Conservation (phyloP, 139 green algal species). For the Eudorina sp. region DNA sequence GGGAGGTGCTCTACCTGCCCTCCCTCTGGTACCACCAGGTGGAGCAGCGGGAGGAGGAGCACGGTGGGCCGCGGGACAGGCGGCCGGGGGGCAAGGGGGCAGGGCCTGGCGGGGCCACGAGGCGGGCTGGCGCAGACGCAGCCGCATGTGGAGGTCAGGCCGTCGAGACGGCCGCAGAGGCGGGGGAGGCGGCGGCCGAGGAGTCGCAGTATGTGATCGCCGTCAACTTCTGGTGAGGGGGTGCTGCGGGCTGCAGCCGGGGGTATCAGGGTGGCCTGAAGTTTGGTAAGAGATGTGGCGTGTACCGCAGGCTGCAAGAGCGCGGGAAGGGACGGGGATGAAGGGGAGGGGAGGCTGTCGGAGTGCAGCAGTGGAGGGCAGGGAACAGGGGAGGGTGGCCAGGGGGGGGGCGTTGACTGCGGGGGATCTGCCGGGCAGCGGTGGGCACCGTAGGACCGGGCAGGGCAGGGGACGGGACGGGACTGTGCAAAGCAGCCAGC, state of each 20-base stretch:
- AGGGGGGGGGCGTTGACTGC: no score
- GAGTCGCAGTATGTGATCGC: conserved; percentile 74
- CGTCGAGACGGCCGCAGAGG: background rate
- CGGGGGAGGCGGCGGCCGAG: background rate
- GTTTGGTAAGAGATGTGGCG: no score
- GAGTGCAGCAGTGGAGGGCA: no score
- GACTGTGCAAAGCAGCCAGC: no score
- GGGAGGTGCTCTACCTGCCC: conserved; percentile 87
- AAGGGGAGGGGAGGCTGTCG: no score
- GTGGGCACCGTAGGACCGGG: no score
- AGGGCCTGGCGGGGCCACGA: conserved; percentile 48
- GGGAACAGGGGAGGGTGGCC: no score
- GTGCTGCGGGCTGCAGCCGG: background rate
- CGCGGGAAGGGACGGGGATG: no score
- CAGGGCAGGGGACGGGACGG: no score
- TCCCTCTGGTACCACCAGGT: conserved; percentile 85
- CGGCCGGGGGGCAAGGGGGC: background rate
- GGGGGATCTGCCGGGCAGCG: no score
- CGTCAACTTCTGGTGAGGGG: conserved; percentile 85
- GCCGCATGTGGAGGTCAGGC: background rate
- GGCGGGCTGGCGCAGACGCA: conserved; percentile 7
- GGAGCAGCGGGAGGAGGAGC: conserved; percentile 5
- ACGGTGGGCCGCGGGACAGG: background rate
- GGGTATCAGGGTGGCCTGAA: no score
- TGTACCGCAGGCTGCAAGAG: no score